A percentile compares a stretch with the other conserved stretches of the same genome.
Conservation (phyloP, 2,329 filamentous ascomycete species). For the Stachybotrys chartarum region DNA sequence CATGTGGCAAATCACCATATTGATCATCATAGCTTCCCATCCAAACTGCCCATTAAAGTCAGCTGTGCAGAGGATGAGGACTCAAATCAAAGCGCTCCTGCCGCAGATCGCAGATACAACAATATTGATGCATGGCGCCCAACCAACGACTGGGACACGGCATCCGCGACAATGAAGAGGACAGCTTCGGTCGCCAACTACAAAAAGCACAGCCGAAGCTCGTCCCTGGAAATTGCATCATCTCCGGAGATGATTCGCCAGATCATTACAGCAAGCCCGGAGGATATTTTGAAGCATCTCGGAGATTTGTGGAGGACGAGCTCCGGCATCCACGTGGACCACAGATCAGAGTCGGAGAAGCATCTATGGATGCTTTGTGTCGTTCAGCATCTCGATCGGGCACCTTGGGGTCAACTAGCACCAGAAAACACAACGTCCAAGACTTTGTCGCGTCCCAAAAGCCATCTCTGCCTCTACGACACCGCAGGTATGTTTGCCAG, state of each 20-base stretch:
- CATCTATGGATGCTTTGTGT: constrained; percentile 55
- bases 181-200: background rate
- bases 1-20: background rate
- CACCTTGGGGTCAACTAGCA: constrained; percentile 6
- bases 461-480: constrained; percentile 44
- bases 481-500: constrained; percentile 30
- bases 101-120: constrained; percentile 6
- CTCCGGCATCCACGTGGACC: constrained; percentile 4
- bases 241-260: background rate
- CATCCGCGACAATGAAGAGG: background rate
- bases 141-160: constrained; percentile 33
- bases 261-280: constrained; percentile 14
- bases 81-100: background rate
- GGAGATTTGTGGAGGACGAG: constrained; percentile 24
- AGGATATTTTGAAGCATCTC: constrained; percentile 46
- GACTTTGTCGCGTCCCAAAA: constrained; percentile 8
- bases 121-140: constrained; percentile 38
- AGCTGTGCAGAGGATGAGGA: background rate
- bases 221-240: background rate
- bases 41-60: background rate
- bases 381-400: constrained; percentile 39
- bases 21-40: background rate
- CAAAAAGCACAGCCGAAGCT: background rate
- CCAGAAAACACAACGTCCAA: background rate
- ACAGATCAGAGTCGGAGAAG: constrained; percentile 41